Percentiles rank a stretch among this genome's conserved stretches.
These are phyloP conservation scores for Ophiostoma ulmi DNA, from an alignment of 2,329 filamentous ascomycete genomes.

Conservation along the genomic window DNA sequence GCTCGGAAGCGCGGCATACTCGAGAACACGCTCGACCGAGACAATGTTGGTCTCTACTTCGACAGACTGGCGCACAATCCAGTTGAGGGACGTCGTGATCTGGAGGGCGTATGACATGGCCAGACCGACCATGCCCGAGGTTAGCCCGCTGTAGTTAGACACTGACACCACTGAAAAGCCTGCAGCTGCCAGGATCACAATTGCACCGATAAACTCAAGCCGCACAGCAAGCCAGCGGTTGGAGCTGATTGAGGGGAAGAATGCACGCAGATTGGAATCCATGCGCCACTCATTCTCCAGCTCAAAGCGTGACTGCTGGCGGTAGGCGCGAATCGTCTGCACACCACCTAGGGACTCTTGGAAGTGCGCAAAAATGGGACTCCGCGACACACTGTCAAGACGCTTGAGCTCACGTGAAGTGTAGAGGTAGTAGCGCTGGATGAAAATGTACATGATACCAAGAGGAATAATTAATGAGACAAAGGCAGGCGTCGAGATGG, in stretches of 20 bases:
- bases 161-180: constrained; percentile 78
- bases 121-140: constrained; percentile 76
- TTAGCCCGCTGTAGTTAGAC: constrained; percentile 57
- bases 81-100: constrained; percentile 95
- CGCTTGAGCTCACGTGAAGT: constrained; percentile 96
- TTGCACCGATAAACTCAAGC: constrained; percentile 87
- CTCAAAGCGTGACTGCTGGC: constrained; percentile 80
- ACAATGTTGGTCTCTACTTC: constrained; percentile 99
- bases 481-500: constrained; percentile 74
- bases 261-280: constrained; percentile 88
- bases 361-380: constrained; percentile 96
- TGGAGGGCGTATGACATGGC: constrained; percentile 96
- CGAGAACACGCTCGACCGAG: constrained; percentile 92
- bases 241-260: constrained; percentile 91
- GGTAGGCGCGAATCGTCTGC: constrained; percentile 90
- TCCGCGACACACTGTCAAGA: constrained; percentile 89
- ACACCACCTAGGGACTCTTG: constrained; percentile 93
- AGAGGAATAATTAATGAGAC: constrained; percentile 75
- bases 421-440: constrained; percentile 93
- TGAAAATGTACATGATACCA: constrained; percentile 75
- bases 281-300: constrained; percentile 96
- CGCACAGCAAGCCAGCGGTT: constrained; percentile 92
- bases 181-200: constrained; percentile 86
- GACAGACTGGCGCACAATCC: constrained; percentile 97
- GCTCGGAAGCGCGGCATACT: constrained; percentile 85